These are phyloP conservation scores for Carex kokanica DNA, from an alignment of 176 grass and related monocot species.

Conservation along the genomic window DNA sequence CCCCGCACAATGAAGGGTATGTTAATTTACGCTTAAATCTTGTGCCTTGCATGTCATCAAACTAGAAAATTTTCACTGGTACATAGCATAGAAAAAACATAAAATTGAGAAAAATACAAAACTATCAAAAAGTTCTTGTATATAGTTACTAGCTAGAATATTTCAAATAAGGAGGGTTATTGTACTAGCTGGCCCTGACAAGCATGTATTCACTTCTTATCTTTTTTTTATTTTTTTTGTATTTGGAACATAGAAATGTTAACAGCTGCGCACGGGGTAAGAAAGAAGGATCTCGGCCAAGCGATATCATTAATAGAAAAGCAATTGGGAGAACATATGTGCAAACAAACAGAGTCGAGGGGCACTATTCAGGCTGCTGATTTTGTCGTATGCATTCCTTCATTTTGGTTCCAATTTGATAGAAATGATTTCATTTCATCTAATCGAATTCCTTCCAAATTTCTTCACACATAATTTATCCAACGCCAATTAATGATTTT, in stretches of 20 bases:
- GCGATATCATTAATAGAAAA: constrained; percentile 57
- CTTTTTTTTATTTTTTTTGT: constrained; percentile 2
- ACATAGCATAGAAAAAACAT: neutral
- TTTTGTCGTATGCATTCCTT: constrained; percentile 49
- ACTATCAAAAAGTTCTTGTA: neutral
- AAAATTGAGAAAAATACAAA: neutral
- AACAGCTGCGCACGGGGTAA: constrained; percentile 59
- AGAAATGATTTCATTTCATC: neutral
- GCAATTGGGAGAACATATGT: constrained; percentile 64
- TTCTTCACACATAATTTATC: neutral
- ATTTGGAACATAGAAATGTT: constrained; percentile 43
- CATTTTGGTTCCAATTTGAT: neutral
- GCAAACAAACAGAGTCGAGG: constrained; percentile 55
- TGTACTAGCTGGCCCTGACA: neutral
- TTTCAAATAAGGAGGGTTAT: neutral
- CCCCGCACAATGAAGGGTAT: constrained; percentile 76
- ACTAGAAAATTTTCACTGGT: neutral
- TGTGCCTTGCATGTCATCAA: neutral
- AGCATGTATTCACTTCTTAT: neutral
- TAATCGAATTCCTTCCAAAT: neutral
- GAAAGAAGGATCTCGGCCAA: constrained; percentile 68
- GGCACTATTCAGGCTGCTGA: constrained; percentile 62
- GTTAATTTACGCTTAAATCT: neutral
- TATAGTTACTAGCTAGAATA: neutral
- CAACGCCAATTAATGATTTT: too few relatives aligned